A percentile compares a stretch with the other conserved stretches of the same genome.
phyloP scores from a whole-genome alignment of 2,329 filamentous ascomycete genomes.

The Calonectria henricotiae region DNA sequence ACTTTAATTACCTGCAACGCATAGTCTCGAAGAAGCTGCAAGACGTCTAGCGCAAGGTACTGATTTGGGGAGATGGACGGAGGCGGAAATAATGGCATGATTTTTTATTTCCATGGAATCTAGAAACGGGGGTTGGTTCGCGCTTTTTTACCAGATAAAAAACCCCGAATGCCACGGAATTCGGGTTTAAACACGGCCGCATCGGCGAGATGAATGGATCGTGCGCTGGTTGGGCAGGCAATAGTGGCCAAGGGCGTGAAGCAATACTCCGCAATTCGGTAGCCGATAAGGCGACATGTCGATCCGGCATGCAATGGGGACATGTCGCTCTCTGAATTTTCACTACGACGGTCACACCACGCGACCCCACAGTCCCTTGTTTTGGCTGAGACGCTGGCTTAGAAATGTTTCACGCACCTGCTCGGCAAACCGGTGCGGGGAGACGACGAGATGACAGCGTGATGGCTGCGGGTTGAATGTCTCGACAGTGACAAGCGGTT shows the following conservation, averaged over 20 bases:
- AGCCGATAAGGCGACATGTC: slow-evolving; percentile 19
- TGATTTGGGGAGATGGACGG: background rate
- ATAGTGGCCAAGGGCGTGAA: slow-evolving; percentile 12
- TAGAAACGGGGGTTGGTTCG: slow-evolving; percentile 4
- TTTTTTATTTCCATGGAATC: slow-evolving; percentile 12
- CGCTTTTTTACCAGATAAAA: background rate
- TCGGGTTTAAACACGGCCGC: slow-evolving; percentile 24
- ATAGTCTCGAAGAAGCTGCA: slow-evolving; percentile 5
- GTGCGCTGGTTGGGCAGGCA: slow-evolving; percentile 18
- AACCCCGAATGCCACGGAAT: background rate
- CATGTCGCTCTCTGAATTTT: slow-evolving; percentile 4
- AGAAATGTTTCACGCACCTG: slow-evolving; percentile 7
- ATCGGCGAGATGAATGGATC: slow-evolving; percentile 17
- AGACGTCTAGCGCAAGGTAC: background rate
- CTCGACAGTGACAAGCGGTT: background rate
- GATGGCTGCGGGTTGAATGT: background rate
- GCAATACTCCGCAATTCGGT: slow-evolving; percentile 17
- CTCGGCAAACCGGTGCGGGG: background rate
- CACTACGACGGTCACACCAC: slow-evolving; percentile 7
- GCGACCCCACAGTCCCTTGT: slow-evolving; percentile 2
- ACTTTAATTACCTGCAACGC: background rate
- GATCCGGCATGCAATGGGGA: slow-evolving; percentile 6
- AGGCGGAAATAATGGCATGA: slow-evolving; percentile 19
- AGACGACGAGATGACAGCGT: background rate
- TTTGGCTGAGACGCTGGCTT: background rate